Conservation (phyloP, 2,329 filamentous ascomycete species). For the Dactylellina leptospora region DNA sequence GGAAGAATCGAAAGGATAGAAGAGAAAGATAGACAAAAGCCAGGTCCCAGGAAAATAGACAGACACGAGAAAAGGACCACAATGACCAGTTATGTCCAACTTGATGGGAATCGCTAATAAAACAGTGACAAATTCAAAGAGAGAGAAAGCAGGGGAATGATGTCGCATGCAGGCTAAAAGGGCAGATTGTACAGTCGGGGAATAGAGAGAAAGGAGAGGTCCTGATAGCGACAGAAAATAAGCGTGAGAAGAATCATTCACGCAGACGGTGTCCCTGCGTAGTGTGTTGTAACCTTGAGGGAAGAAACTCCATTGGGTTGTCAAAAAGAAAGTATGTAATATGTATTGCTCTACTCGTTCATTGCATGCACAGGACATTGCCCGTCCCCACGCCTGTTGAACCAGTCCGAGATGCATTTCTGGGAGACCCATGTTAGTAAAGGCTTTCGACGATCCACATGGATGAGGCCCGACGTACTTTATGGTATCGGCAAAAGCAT, state of each 20-base stretch:
- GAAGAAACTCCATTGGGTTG: no score
- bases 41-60: background rate
- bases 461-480: no score
- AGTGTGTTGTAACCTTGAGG: no score
- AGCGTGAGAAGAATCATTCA: background rate
- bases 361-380: conserved; percentile 44
- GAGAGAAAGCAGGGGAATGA: background rate
- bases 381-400: conserved; percentile 22
- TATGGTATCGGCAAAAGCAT: conserved; percentile 67
- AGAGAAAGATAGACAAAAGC: background rate
- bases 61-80: background rate
- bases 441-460: no score
- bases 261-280: no score
- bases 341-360: conserved; percentile 17
- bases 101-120: conserved; percentile 29
- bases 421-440: background rate
- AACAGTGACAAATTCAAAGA: conserved; percentile 33
- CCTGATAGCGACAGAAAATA: background rate
- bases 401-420: conserved; percentile 46
- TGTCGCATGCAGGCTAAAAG: conserved; percentile 6
- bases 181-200: background rate
- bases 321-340: background rate
- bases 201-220: background rate
- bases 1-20: background rate
- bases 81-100: background rate